Base-by-base conservation (phyloP, 2,329 filamentous ascomycete genomes). In the Neofusicoccum kwambonambiense region DNA sequence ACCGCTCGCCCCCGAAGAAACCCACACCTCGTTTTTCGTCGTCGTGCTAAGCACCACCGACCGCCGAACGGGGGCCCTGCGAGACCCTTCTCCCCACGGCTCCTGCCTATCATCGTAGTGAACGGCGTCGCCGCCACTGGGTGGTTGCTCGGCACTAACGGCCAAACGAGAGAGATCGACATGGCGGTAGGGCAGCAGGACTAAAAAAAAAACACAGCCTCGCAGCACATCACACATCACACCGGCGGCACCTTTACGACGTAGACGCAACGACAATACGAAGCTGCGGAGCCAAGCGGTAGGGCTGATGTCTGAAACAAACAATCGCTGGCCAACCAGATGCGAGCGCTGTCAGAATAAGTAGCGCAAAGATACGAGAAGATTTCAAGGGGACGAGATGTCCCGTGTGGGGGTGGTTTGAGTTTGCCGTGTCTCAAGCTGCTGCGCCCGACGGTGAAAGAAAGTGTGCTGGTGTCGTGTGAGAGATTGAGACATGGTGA, bases 71-170 rank as follows among this genome's bases (percentile, higher is more conserved):
- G 15, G 12, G 12, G 22, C 39, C 15, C 31, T 31, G 31, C 19
- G 11, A 15, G 39, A 47, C 56, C 56, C 27, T 60, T 42, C 34
- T 15, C 19, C 54, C 44, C n/a, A 42, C 31, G 47, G 41, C 47
- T 47, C 42, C 41, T 60, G 56, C 56, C 56, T 47, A 60, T 60
- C 41, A 44, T 13, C 56, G 56, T 60, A 60, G 47, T n/a, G 41
- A 22, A 27, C 41, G 42, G 42, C 54, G 22, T 17, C 15, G 27
- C 39, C 56, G 37, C 39, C 52, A 35, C 37, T 27, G 22, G 4
- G n/a, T 39, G 27, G 27, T 31, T 31, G 6, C 27, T 22, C 50
- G 50, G 50, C 50, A n/a, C 17, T 5, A 31, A 31, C 8, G 37
- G 37, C 37, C 9, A 3, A 15, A 39, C 8, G 35, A 39, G 13